Conservation (phyloP, 805 yeast species). For the Starmera pachycereana region DNA sequence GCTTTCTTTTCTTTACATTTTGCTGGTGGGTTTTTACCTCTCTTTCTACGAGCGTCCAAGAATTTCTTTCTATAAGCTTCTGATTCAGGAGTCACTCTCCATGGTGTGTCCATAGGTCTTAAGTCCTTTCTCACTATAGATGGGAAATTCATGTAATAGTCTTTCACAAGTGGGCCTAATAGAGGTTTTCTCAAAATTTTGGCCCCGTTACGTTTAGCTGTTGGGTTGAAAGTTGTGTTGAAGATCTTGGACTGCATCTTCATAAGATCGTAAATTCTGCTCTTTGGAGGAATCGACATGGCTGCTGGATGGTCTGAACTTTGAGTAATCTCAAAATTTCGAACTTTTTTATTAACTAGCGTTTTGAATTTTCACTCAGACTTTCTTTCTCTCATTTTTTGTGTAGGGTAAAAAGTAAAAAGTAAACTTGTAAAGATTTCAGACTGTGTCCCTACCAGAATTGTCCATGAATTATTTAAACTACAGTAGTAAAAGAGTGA, state of each 20-base stretch:
- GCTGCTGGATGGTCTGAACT: neutral
- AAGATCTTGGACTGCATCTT: slow-evolving; percentile 57
- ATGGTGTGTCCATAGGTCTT: slow-evolving; percentile 34
- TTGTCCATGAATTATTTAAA: no score
- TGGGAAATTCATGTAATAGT: slow-evolving; percentile 62
- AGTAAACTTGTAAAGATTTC: no score
- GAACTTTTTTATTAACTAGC: no score
- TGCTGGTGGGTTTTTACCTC: slow-evolving; percentile 85
- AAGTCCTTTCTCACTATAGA: slow-evolving; percentile 29
- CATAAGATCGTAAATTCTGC: slow-evolving; percentile 44
- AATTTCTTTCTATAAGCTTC: slow-evolving; percentile 54
- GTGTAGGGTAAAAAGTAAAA: no score
- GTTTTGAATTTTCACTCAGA: no score
- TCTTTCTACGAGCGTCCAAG: slow-evolving; percentile 45
- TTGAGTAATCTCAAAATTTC: no score
- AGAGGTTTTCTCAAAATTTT: slow-evolving; percentile 58
- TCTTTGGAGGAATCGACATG: slow-evolving; percentile 26
- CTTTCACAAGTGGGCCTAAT: slow-evolving; percentile 59
- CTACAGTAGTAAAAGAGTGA: no score
- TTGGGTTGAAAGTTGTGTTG: slow-evolving; percentile 63
- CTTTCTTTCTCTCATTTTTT: no score
- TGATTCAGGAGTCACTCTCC: slow-evolving; percentile 8
- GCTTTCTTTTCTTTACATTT: slow-evolving; percentile 37
- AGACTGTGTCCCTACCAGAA: no score
- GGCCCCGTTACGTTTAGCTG: slow-evolving; percentile 56